Base-by-base conservation (phyloP, 345 rosid genomes). In the Acer negundo region DNA sequence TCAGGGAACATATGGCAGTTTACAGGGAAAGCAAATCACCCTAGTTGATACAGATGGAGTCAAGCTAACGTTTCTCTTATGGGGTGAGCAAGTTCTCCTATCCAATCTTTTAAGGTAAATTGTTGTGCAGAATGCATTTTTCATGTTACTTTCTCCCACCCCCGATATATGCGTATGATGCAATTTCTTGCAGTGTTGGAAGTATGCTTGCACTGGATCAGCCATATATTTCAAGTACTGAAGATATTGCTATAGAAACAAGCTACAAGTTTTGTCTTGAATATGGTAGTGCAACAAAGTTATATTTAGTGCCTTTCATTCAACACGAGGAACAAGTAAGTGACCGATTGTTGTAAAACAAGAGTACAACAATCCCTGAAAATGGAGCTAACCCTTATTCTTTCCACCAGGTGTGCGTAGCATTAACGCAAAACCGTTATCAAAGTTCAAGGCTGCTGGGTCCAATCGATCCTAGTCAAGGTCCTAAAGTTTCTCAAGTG, bases 261-360 rank as follows among this genome's bases (percentile, higher is more conserved):
- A 78, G 75, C 44, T 88, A 82, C 78, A 87, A 87, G 72, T 77
- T 91, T 78, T 94, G 92, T 73, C 97, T 96, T 79, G 99, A 96
- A 86, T 96, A 91, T 85, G 99, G 98, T 44, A 92, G 95, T 67
- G 97, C 96, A 70, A 96, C 99, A 70, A 97, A 96, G 76, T 84
- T 91, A 63, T 96, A 87, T 81, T 80, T 92, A 70, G 95, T 88
- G 80, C 99, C 99, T 72, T 85, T 87, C 78, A 78, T 87, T 82
- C 89, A 89, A 73, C 95, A 90, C 1, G 97, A 90, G 81, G 98
- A 94, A 81, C 96, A 85, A 76, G 98, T 91, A 83, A 66, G 89
- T 75, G 58, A 6, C 51, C 13, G 42, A 46, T 69, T 68, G 19
- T 77, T 70, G 47, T 38, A 62, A 62, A 53, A 38, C 13, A 56